Conservation (phyloP, 106 monocot genomes). For the Allium cepa region DNA sequence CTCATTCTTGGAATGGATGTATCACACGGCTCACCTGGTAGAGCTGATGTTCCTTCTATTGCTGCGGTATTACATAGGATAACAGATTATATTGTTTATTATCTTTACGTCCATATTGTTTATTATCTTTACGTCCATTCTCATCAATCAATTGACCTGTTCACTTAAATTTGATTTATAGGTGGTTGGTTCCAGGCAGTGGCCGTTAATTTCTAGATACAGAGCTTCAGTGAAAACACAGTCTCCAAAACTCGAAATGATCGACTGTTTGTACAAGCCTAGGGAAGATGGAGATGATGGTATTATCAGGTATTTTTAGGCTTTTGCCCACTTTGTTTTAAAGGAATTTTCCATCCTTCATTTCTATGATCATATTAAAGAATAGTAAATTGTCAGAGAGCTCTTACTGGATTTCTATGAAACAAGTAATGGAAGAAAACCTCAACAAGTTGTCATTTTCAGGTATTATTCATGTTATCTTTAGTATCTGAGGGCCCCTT, state of each 20-base stretch:
- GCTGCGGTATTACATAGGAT: slow-evolving; percentile 42
- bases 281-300: slow-evolving; percentile 63
- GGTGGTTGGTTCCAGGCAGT: slow-evolving; percentile 78
- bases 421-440: slow-evolving; percentile 44
- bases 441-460: slow-evolving; percentile 74
- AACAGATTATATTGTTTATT: too few relatives aligned
- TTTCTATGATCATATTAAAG: background rate
- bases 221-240: slow-evolving; percentile 76
- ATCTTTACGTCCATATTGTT: background rate
- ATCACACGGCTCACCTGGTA: slow-evolving; percentile 66
- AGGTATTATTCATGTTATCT: slow-evolving; percentile 27
- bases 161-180: slow-evolving; percentile 3
- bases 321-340: background rate
- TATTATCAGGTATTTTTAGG: slow-evolving; percentile 30
- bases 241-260: slow-evolving; percentile 66
- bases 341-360: background rate
- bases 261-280: slow-evolving; percentile 61
- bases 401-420: slow-evolving; percentile 68
- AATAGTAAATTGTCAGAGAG: slow-evolving; percentile 36
- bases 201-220: slow-evolving; percentile 73
- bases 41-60: slow-evolving; percentile 54
- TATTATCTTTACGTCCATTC: too few relatives aligned
- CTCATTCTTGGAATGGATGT: slow-evolving; percentile 78
- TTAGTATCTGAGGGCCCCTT: too few relatives aligned
- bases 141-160: too few relatives aligned